A percentile compares a stretch with the other conserved stretches of the same genome.
phyloP scores from a whole-genome alignment of 305 asterid genomes.

The Solanum chacoense region DNA sequence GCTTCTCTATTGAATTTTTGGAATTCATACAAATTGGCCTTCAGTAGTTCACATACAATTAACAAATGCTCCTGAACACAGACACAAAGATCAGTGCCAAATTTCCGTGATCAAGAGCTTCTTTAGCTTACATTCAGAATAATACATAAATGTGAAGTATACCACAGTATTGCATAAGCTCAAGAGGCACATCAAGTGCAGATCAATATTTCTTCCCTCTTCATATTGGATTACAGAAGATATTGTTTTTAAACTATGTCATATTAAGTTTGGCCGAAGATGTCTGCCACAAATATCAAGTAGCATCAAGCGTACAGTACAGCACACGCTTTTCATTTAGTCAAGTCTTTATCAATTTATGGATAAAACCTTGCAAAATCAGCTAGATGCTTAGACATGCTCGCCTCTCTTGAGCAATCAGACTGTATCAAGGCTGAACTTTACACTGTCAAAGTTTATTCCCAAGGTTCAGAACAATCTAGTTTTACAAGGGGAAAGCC shows the following conservation, averaged over 20 bases:
- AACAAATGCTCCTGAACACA: slow-evolving; percentile 81
- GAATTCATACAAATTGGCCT: slow-evolving; percentile 93
- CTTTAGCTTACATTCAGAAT: background rate
- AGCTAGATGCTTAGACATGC: background rate
- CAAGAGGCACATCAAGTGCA: slow-evolving; percentile 1
- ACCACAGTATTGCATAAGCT: background rate
- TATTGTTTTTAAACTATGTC: background rate
- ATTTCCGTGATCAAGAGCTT: background rate
- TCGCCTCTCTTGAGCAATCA: background rate
- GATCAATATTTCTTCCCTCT: background rate
- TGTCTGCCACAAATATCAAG: background rate
- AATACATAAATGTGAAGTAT: background rate
- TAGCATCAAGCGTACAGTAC: background rate
- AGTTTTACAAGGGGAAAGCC: background rate
- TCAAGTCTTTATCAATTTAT: background rate
- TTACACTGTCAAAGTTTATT: background rate
- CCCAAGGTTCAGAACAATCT: background rate
- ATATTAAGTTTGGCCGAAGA: background rate
- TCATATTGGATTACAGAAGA: background rate
- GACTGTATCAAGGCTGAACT: background rate
- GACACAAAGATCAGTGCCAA: slow-evolving; percentile 5
- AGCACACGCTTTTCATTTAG: background rate
- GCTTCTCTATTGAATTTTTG: slow-evolving; percentile 96
- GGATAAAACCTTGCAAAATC: background rate
- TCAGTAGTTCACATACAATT: slow-evolving; percentile 92